Base-by-base conservation (phyloP, 306 rosid genomes). In the Cicer judaicum region DNA sequence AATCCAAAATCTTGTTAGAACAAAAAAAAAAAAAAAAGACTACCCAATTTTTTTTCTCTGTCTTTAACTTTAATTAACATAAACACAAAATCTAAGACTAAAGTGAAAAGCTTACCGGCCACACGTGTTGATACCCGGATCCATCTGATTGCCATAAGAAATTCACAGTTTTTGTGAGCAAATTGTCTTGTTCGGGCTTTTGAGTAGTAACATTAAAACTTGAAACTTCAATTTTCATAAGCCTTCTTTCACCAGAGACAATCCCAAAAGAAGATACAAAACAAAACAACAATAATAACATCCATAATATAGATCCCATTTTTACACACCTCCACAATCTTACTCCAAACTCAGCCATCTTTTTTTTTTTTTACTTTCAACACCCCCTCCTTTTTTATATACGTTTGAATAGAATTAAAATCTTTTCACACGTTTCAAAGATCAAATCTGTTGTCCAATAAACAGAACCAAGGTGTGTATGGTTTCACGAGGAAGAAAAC, bases 101-200 rank as follows among this genome's bases (percentile, higher is more conserved):
- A 61, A 38, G 12, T 14, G 52, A 12, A 7, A 63, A 63, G 2
- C 75, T 80, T 79, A 93, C 98, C 80, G 98, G 98, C 98, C 98
- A 93, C 10, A 88, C 89, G 63, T 86, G 98, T 9, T 81, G 77
- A 77, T 90, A 91, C 34, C 86, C 87, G 6, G 88, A 70, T 42
- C 70, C 69, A 4, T 76, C 78, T 0, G 91, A 49, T 46, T 85
- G 88, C 98, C 97, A 93, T 18, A 93, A 78, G 90, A 90, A 90
- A 78, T 80, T 57, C 7, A 78, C 53, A 48, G 84, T 89, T 67
- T 46, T 77, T 49, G 2, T 60, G 19, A 90, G 48, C 41, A 67
- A 83, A 74, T 49, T 79, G 4, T 72, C 21, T 71, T 57, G 34
- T 71, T 57, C 81, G 12, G 4, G 13, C 1, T 67, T 15, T 47